A percentile compares a stretch with the other conserved stretches of the same genome.
Evolutionary conservation across 2,329 filamentous ascomycete species (phyloP).

Genomic region (Fusarium fujikuroi): DNA sequence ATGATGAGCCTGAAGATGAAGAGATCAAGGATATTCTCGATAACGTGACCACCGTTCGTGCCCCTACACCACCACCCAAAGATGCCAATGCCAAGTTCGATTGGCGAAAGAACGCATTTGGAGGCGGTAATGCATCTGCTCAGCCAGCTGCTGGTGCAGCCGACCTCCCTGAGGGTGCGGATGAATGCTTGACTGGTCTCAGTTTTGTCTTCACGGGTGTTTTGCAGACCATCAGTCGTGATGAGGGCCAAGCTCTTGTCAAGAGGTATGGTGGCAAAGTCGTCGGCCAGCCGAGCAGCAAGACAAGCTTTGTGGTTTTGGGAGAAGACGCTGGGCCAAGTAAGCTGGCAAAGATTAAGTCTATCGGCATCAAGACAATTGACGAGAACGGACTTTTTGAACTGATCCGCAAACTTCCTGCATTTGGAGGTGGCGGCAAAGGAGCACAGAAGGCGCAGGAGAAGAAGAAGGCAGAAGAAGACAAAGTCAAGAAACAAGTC

Average conservation of each 20-base stretch:
- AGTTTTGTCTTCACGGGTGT: constrained; percentile 97
- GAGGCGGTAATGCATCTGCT: constrained; percentile 68
- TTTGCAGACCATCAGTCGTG: constrained; percentile 80
- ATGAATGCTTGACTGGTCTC: constrained; percentile 89
- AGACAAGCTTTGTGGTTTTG: constrained; percentile 93
- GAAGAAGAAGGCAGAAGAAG: constrained; percentile 86
- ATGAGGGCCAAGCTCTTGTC: constrained; percentile 85
- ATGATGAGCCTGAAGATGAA: constrained; percentile 72
- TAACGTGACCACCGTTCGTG: constrained; percentile 82
- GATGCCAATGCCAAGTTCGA: constrained; percentile 81
- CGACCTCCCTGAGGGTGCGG: constrained; percentile 83
- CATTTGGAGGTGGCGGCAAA: constrained; percentile 87
- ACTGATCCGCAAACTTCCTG: constrained; percentile 82
- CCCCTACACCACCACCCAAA: constrained; percentile 84
- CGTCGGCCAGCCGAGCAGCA: constrained; percentile 84
- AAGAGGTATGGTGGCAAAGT: constrained; percentile 96
- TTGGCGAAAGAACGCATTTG: constrained; percentile 71
- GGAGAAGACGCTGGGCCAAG: constrained; percentile 92
- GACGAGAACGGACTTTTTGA: constrained; percentile 92
- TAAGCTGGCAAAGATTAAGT: constrained; percentile 87
- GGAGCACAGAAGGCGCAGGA: constrained; percentile 86
- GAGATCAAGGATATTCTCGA: constrained; percentile 85
- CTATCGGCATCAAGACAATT: constrained; percentile 87
- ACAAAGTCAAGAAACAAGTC: constrained; percentile 82
- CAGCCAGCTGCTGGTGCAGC: constrained; percentile 71